A percentile compares a stretch with the other conserved stretches of the same genome.
Evolutionary conservation across 106 monocot genomes (phyloP).

Genomic region (Dioscorea alata): DNA sequence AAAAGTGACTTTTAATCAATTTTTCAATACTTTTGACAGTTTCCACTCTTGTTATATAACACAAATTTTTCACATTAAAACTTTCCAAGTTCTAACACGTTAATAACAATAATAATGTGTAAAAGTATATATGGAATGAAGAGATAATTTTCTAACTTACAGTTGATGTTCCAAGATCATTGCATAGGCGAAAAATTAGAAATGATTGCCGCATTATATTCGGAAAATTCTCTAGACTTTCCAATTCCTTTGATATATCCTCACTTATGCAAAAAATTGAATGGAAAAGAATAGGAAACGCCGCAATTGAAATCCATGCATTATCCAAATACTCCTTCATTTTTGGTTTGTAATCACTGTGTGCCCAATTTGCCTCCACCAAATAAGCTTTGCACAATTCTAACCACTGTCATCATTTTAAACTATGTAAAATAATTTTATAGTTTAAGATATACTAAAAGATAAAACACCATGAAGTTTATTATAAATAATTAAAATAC

Average conservation of each 20-base stretch:
- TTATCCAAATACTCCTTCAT: conserved; percentile 26
- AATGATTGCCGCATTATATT: neutral
- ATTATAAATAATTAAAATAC: too few relatives aligned
- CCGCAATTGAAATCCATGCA: conserved; percentile 13
- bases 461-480: too few relatives aligned
- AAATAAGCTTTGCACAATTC: conserved; percentile 20
- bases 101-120: too few relatives aligned
- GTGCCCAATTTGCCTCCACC: conserved; percentile 28
- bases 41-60: too few relatives aligned
- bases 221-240: conserved; percentile 1
- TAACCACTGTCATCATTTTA: conserved; percentile 14
- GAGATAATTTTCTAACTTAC: neutral
- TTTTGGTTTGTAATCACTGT: conserved; percentile 6
- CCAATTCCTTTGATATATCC: conserved; percentile 4
- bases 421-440: neutral
- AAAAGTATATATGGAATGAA: too few relatives aligned
- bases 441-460: neutral
- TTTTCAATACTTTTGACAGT: too few relatives aligned
- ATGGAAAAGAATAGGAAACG: neutral
- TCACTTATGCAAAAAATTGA: neutral
- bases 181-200: conserved; percentile 10
- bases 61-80: too few relatives aligned
- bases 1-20: too few relatives aligned
- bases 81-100: too few relatives aligned
- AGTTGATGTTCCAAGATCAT: conserved; percentile 28